A percentile compares a stretch with the other conserved stretches of the same genome.
Conservation (phyloP, 2,329 filamentous ascomycete genomes). For the Rutstroemia sp. region DNA sequence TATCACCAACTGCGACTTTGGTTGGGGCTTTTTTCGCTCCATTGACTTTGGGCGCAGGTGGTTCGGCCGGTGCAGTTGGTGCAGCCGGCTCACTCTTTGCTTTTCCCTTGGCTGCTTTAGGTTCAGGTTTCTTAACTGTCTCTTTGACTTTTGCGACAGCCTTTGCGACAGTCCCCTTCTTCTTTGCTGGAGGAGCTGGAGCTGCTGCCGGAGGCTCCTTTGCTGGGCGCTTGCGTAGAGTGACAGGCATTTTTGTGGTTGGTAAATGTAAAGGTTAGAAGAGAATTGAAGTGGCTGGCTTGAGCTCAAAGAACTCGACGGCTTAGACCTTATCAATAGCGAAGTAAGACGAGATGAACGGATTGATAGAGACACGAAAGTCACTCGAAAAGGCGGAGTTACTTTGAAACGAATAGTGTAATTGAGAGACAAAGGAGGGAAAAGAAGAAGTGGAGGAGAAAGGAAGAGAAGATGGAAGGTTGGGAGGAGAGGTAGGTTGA, state of each 20-base stretch:
- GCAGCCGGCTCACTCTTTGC: conserved; percentile 22
- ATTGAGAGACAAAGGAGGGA: too few relatives aligned
- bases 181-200: conserved; percentile 41
- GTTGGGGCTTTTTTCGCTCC: conserved; percentile 22
- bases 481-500: conserved; percentile 14
- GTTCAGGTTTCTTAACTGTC: conserved; percentile 6
- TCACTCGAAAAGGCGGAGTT: too few relatives aligned
- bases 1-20: conserved; percentile 44
- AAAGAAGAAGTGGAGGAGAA: too few relatives aligned
- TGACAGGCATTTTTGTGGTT: conserved; percentile 44
- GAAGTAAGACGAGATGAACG: too few relatives aligned
- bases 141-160: conserved; percentile 33
- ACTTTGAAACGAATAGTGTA: too few relatives aligned
- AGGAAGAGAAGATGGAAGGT: neutral
- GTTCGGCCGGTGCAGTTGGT: conserved; percentile 14
- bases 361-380: too few relatives aligned
- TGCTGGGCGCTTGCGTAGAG: conserved; percentile 56
- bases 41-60: conserved; percentile 26
- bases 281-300: conserved; percentile 13
- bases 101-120: neutral
- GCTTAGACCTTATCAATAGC: neutral
- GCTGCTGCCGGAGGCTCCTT: conserved; percentile 37
- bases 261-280: neutral
- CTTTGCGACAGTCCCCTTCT: conserved; percentile 35
- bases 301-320: neutral